Conservation (phyloP, 495 filamentous ascomycete genomes). For the Penicillium coffeae region DNA sequence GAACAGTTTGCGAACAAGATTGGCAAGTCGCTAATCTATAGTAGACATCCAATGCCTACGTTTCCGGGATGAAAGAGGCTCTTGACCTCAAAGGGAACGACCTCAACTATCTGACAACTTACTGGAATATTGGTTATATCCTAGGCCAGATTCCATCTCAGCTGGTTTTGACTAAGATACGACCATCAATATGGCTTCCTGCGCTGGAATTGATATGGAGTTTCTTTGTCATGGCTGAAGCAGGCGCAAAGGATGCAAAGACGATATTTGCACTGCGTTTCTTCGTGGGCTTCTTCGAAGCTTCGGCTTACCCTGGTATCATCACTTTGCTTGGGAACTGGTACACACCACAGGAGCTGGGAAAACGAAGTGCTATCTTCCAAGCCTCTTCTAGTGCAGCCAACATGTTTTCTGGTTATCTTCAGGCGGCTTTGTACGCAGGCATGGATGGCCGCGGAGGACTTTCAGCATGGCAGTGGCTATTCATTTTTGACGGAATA, state of each 20-base stretch:
- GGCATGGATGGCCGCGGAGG: conserved; percentile 38
- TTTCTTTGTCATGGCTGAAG: conserved; percentile 12
- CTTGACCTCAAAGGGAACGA: conserved; percentile 48
- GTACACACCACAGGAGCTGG: conserved; percentile 36
- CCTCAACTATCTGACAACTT: conserved; percentile 33
- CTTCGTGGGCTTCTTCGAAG: conserved; percentile 46
- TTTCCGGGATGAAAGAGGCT: conserved; percentile 56
- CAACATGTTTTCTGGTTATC: conserved; percentile 47
- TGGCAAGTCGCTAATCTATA: not conserved
- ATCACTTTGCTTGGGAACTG: conserved; percentile 49
- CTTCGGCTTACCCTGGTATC: conserved; percentile 45
- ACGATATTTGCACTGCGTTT: conserved; percentile 49
- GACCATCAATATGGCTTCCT: conserved; percentile 52
- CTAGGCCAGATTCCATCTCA: conserved; percentile 53
- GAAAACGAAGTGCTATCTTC: conserved; percentile 36
- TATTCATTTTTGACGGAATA: too few species aligned
- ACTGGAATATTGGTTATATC: conserved; percentile 55
- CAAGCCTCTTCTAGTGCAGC: conserved; percentile 20
- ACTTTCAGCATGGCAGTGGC: conserved; percentile 35
- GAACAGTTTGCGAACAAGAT: too few species aligned
- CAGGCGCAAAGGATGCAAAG: conserved; percentile 19
- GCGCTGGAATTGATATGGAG: conserved; percentile 44
- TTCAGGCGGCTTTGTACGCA: conserved; percentile 45
- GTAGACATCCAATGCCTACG: conserved; percentile 36
- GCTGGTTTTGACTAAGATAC: conserved; percentile 45